Conservation (phyloP, 2,329 filamentous ascomycete genomes). For the Aspergillus udagawae region DNA sequence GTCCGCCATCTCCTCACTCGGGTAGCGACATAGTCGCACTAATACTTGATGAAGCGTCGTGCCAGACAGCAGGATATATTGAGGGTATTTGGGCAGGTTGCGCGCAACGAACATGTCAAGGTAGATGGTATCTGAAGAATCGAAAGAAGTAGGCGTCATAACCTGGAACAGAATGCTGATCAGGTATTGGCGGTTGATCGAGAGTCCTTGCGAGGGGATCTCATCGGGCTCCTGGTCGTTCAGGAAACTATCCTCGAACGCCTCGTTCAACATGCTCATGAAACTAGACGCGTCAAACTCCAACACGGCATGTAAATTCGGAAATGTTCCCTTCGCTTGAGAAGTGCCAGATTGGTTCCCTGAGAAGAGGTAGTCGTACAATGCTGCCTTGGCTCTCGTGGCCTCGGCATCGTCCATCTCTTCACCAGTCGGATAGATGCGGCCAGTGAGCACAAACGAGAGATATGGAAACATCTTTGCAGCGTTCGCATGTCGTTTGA, state of each 20-base stretch:
- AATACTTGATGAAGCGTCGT: conserved; percentile 79
- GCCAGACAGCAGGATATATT: conserved; percentile 87
- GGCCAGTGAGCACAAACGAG: conserved; percentile 83
- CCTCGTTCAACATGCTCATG: conserved; percentile 91
- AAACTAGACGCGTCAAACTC: conserved; percentile 89
- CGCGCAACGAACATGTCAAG: conserved; percentile 98
- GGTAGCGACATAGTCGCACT: conserved; percentile 77
- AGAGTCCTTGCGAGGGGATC: conserved; percentile 53
- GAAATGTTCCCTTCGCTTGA: conserved; percentile 71
- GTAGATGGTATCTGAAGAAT: conserved; percentile 79
- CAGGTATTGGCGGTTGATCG: conserved; percentile 86
- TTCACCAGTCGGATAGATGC: conserved; percentile 85
- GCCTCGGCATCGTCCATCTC: conserved; percentile 69
- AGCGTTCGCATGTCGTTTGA: conserved; percentile 59
- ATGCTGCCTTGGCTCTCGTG: conserved; percentile 72
- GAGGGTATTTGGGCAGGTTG: conserved; percentile 92
- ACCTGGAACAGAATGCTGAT: conserved; percentile 86
- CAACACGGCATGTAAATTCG: conserved; percentile 77
- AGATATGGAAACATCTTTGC: conserved; percentile 93
- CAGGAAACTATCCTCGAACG: conserved; percentile 90
- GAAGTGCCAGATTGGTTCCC: conserved; percentile 50
- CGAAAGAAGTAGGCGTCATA: conserved; percentile 71
- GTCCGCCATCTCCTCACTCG: conserved; percentile 73
- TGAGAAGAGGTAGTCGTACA: conserved; percentile 93
- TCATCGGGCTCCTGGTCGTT: conserved; percentile 70